Evolutionary conservation across 805 yeast species (phyloP).

Genomic region (Lachancea lanzarotensis): DNA sequence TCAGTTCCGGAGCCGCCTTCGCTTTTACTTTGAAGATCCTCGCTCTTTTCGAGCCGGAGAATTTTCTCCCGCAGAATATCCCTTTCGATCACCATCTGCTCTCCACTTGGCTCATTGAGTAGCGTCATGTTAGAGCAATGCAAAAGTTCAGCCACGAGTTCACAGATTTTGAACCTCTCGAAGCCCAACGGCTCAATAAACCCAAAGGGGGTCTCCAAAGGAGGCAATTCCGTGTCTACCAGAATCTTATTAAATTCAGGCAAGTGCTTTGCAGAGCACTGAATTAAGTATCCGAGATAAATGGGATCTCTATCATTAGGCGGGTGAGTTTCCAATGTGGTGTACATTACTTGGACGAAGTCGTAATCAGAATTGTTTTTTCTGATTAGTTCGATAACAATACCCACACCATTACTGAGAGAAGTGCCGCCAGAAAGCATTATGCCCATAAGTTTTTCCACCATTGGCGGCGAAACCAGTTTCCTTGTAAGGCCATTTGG

Average conservation of each 20-base stretch:
- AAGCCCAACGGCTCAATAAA: conserved; percentile 80
- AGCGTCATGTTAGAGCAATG: conserved; percentile 96
- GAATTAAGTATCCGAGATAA: conserved; percentile 79
- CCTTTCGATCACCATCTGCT: conserved; percentile 59
- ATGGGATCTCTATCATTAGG: conserved; percentile 91
- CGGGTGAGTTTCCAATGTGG: conserved; percentile 81
- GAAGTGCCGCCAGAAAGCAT: conserved; percentile 85
- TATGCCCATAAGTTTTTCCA: conserved; percentile 59
- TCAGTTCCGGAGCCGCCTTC: conserved; percentile 4
- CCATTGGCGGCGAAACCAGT: conserved; percentile 67
- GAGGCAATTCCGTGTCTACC: conserved; percentile 31
- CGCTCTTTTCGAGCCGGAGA: conserved; percentile 16
- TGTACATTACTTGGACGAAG: conserved; percentile 73
- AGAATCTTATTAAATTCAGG: conserved; percentile 61
- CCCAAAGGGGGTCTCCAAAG: conserved; percentile 41
- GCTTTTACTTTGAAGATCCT: conserved; percentile 4
- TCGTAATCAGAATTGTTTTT: conserved; percentile 96
- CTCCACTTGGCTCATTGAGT: conserved; percentile 70
- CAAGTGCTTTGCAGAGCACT: conserved; percentile 67
- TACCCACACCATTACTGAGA: conserved; percentile 88
- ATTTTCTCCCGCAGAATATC: conserved; percentile 50
- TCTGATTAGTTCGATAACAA: conserved; percentile 87
- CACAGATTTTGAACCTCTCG: conserved; percentile 88
- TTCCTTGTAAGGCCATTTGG: conserved; percentile 93
- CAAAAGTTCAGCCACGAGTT: conserved; percentile 84